Percentiles rank a stretch among this genome's conserved stretches.
These are phyloP conservation scores for Cyberlindnera galapagoensis DNA, from an alignment of 805 yeast species.

Conservation along the genomic window DNA sequence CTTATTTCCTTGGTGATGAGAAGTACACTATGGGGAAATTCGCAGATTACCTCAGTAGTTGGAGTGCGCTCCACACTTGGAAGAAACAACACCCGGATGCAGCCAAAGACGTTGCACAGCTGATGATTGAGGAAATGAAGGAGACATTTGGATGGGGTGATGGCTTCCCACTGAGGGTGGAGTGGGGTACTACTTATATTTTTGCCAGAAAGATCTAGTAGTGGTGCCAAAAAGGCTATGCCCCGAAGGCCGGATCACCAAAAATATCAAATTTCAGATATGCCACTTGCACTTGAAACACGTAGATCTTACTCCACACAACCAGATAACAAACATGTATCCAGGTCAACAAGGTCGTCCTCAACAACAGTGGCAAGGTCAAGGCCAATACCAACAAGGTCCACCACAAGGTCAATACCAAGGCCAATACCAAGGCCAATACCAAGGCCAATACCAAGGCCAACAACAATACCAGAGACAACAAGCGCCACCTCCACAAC, in stretches of 20 bases:
- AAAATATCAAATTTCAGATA: conserved; percentile 2
- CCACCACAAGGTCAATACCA: neutral
- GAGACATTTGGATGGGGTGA: conserved; percentile 39
- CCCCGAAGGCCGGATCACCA: too few relatives aligned
- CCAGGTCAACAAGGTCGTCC: conserved; percentile 12
- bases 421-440: neutral
- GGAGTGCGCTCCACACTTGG: conserved; percentile 65
- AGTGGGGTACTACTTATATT: conserved; percentile 52
- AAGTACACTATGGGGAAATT: conserved; percentile 39
- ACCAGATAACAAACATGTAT: conserved; percentile 6
- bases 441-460: conserved; percentile 1
- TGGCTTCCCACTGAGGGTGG: conserved; percentile 35
- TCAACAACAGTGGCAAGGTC: conserved; percentile 1
- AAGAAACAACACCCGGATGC: conserved; percentile 33
- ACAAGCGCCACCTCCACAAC: conserved; percentile 8
- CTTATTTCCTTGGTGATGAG: conserved; percentile 34
- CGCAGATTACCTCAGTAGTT: conserved; percentile 50
- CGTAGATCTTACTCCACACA: neutral
- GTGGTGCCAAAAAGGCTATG: too few relatives aligned
- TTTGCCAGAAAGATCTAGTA: conserved; percentile 35
- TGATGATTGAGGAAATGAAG: conserved; percentile 37
- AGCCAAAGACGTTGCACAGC: conserved; percentile 42
- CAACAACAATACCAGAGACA: conserved; percentile 1
- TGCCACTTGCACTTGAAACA: too few relatives aligned
- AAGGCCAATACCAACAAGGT: conserved; percentile 1